A percentile compares a stretch with the other conserved stretches of the same genome.
phyloP scores from a whole-genome alignment of 139 green algal species.

The Diplosphaera chodatii region DNA sequence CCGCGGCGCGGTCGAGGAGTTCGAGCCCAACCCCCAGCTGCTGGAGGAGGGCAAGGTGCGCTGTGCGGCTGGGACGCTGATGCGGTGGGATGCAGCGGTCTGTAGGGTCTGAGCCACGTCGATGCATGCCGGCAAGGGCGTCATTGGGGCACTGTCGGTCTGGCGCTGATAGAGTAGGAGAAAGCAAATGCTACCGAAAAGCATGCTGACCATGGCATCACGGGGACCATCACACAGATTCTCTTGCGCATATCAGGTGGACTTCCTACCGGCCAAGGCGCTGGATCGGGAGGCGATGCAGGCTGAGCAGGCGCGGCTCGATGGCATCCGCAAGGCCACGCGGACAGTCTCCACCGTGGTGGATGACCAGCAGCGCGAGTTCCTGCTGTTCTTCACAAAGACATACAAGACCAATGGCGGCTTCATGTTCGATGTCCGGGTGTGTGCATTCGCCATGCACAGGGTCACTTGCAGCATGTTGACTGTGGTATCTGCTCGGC shows the following conservation, averaged over 20 bases:
- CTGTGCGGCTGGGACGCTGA: neutral
- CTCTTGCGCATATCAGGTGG: no score
- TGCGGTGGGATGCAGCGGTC: no score
- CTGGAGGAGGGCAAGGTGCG: constrained; percentile 64
- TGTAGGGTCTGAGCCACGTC: no score
- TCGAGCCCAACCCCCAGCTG: constrained; percentile 54
- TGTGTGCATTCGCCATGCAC: no score
- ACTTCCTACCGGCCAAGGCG: constrained; percentile 53
- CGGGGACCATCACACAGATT: no score
- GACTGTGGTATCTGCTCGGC: no score
- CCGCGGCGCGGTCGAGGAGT: constrained; percentile 75
- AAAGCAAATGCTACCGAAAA: no score
- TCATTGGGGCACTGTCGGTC: no score
- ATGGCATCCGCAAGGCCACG: constrained; percentile 18
- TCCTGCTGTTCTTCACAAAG: constrained; percentile 18
- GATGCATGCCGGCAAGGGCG: no score
- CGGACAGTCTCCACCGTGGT: neutral
- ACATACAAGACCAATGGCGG: constrained; percentile 71
- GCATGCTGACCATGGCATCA: no score
- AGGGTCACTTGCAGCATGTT: no score
- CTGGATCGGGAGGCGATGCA: constrained; percentile 42
- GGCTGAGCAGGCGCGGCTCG: constrained; percentile 20
- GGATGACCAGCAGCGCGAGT: constrained; percentile 16
- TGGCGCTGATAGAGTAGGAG: no score
- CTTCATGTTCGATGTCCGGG: constrained; percentile 64